Percentiles rank a stretch among this genome's conserved stretches.
phyloP scores from a whole-genome alignment of 2,329 filamentous ascomycete genomes.

The Zymoseptoria pseudotritici region DNA sequence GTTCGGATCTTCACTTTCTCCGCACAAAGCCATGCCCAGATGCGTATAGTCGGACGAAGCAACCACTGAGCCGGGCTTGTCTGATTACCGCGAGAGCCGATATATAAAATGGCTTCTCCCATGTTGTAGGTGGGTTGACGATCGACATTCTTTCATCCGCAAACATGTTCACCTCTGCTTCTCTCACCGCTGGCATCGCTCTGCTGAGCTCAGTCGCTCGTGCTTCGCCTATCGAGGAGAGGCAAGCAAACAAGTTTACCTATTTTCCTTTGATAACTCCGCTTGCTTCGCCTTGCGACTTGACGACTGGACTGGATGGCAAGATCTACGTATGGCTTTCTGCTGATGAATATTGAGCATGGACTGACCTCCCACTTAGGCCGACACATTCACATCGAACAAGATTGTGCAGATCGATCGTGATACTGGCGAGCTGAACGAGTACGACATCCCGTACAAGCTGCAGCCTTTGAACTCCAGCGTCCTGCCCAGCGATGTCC shows the following conservation, averaged over 20 bases:
- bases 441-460: constrained; percentile 18
- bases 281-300: constrained; percentile 14
- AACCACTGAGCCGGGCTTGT: no score
- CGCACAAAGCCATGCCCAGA: no score
- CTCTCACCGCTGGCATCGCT: constrained; percentile 5
- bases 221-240: constrained; percentile 9
- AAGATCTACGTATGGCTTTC: constrained; percentile 10
- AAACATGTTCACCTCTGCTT: constrained; percentile 7
- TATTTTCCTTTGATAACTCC: constrained; percentile 13
- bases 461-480: constrained; percentile 10
- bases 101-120: background rate
- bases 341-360: background rate
- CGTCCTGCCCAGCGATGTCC: constrained; percentile 12
- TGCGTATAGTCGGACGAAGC: no score
- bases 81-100: no score
- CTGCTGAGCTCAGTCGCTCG: constrained; percentile 5
- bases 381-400: constrained; percentile 20
- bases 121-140: background rate
- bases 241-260: constrained; percentile 13
- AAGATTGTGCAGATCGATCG: constrained; percentile 19
- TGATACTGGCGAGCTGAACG: constrained; percentile 8
- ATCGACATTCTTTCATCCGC: background rate
- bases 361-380: constrained; percentile 2
- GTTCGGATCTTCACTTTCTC: no score
- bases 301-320: constrained; percentile 14